Conservation (phyloP, 169 alveolate genomes). For the Eimeria tenella region DNA sequence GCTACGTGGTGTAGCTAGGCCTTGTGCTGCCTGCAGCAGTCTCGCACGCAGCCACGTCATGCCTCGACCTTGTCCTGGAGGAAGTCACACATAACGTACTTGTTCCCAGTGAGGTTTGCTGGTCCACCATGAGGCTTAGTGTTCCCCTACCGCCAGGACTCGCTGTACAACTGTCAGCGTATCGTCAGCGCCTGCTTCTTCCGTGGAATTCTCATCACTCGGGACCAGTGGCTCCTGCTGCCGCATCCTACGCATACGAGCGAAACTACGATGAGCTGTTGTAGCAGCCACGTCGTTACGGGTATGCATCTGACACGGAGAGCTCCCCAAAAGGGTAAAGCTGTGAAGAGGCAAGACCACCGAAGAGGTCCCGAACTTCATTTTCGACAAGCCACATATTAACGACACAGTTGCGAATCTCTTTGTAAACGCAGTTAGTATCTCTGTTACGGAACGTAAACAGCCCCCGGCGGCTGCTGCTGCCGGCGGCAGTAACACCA, state of each 20-base stretch:
- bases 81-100: background rate
- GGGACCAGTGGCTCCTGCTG: background rate
- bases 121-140: background rate
- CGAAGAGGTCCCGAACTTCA: background rate
- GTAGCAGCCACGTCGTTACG: background rate
- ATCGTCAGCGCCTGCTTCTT: background rate
- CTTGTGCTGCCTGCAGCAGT: slow-evolving; percentile 37
- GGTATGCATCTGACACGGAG: background rate
- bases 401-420: background rate
- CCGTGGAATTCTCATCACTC: background rate
- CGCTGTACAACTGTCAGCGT: background rate
- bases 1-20: background rate
- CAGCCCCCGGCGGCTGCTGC: too few species aligned
- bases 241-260: background rate
- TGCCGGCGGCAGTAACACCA: too few species aligned
- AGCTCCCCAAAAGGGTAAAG: background rate
- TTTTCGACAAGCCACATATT: background rate
- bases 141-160: background rate
- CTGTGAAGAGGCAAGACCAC: background rate
- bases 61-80: background rate
- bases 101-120: background rate
- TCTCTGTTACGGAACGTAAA: too few species aligned
- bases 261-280: background rate
- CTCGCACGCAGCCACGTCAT: background rate
- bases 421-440: background rate